A percentile compares a stretch with the other conserved stretches of the same genome.
These are phyloP conservation scores for Camellia oleifera DNA, from an alignment of 179 eudicot genomes.

Conservation along the genomic window DNA sequence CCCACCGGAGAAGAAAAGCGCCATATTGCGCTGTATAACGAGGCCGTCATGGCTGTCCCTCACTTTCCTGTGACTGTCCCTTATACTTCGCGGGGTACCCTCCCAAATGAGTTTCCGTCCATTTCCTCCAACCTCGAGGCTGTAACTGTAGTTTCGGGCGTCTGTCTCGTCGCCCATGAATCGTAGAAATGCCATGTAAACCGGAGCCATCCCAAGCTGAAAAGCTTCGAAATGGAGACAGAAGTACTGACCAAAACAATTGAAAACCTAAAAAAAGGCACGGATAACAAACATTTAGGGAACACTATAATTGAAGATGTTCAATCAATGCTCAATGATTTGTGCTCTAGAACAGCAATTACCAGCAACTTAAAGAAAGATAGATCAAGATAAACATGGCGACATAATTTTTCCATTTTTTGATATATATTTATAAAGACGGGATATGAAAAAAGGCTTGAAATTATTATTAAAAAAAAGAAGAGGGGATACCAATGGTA, in stretches of 20 bases:
- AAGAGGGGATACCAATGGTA: neutral
- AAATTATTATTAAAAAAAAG: neutral
- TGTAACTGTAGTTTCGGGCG: slow-evolving; percentile 62
- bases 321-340: neutral
- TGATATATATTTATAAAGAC: too few relatives aligned
- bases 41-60: slow-evolving; percentile 74
- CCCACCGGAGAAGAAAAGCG: slow-evolving; percentile 70
- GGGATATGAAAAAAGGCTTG: neutral
- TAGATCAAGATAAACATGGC: neutral
- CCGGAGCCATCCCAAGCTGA: slow-evolving; percentile 80
- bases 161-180: slow-evolving; percentile 84
- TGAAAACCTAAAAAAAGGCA: slow-evolving; percentile 52
- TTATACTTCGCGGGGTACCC: slow-evolving; percentile 62
- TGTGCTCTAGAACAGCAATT: neutral
- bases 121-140: slow-evolving; percentile 61
- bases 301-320: neutral
- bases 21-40: slow-evolving; percentile 73
- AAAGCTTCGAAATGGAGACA: slow-evolving; percentile 84
- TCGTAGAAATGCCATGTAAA: slow-evolving; percentile 71
- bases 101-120: slow-evolving; percentile 61
- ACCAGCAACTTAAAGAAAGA: neutral
- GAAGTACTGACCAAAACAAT: slow-evolving; percentile 69
- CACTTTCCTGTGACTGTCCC: slow-evolving; percentile 62
- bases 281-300: neutral
- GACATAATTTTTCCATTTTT: neutral